Evolutionary conservation across 805 yeast species (phyloP).

Genomic region (Groenewaldozyma salmanticensis): DNA sequence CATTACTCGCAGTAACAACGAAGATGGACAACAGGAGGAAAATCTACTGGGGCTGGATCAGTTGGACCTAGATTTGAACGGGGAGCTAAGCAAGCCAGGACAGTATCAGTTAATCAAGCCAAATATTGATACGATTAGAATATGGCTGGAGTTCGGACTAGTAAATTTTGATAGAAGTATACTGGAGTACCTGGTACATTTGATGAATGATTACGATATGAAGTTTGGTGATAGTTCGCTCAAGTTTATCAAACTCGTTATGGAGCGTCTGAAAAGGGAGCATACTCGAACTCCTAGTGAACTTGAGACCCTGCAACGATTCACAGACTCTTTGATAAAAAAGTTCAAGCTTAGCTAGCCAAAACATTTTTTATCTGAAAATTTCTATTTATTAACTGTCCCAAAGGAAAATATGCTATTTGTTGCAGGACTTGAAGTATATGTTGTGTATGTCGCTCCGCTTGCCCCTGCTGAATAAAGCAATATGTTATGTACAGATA

Average conservation of each 20-base stretch:
- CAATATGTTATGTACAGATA: too few relatives aligned
- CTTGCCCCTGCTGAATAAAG: too few relatives aligned
- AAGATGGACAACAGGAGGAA: not conserved
- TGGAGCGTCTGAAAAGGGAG: not conserved
- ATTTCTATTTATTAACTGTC: too few relatives aligned
- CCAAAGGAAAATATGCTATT: too few relatives aligned
- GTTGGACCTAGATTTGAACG: not conserved
- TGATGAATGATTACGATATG: conserved; percentile 59
- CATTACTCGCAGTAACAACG: not conserved
- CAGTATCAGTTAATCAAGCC: conserved; percentile 2
- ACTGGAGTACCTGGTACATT: conserved; percentile 30
- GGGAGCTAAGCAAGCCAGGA: not conserved
- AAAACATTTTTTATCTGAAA: too few relatives aligned
- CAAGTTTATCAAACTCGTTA: conserved; percentile 2
- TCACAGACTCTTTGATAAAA: not conserved
- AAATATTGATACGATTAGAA: conserved; percentile 1
- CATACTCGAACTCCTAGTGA: not conserved
- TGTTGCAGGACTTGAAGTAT: too few relatives aligned
- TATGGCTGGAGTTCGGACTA: conserved; percentile 1
- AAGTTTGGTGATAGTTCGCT: conserved; percentile 40
- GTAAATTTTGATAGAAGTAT: conserved; percentile 15
- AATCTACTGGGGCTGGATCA: not conserved
- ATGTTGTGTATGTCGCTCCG: too few relatives aligned
- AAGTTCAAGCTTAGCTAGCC: too few relatives aligned
- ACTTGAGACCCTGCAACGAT: not conserved